Evolutionary conservation across 371 early-diverging fungal genomes (phyloP).

Genomic region (Umbelopsis sp.): DNA sequence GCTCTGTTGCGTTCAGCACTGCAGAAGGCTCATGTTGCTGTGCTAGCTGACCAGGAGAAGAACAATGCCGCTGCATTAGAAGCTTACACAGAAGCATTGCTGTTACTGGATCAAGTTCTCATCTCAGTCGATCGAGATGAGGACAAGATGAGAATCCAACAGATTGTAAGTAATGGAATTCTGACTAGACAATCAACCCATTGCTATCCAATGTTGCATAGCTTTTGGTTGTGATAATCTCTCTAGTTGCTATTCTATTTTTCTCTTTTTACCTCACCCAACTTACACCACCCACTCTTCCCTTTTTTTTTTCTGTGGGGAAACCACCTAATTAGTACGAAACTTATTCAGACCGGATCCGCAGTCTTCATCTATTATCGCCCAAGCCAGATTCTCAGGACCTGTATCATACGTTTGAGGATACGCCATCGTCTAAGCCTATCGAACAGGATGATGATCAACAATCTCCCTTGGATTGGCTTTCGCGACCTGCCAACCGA

Average conservation of each 20-base stretch:
- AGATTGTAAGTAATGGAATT: constrained; percentile 39
- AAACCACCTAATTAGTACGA: constrained; percentile 27
- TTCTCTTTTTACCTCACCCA: too few species aligned
- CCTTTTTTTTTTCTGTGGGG: background rate
- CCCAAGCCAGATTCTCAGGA: constrained; percentile 32
- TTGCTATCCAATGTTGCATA: too few species aligned
- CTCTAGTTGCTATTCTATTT: too few species aligned
- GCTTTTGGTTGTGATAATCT: too few species aligned
- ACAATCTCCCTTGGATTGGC: constrained; percentile 18
- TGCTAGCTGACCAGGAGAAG: constrained; percentile 48
- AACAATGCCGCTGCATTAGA: constrained; percentile 49
- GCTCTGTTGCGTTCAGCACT: constrained; percentile 45
- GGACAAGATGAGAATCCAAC: constrained; percentile 44
- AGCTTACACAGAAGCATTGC: constrained; percentile 50
- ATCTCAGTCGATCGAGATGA: constrained; percentile 40
- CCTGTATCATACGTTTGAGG: constrained; percentile 28
- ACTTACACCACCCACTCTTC: background rate
- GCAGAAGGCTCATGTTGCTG: constrained; percentile 52
- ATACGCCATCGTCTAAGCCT: constrained; percentile 22
- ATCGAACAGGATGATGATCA: background rate
- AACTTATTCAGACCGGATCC: constrained; percentile 35
- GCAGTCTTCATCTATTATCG: constrained; percentile 29
- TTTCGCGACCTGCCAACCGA: constrained; percentile 30
- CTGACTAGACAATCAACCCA: background rate
- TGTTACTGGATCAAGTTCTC: constrained; percentile 44